phyloP scores from a whole-genome alignment of 164 flowering plant genomes.

The Vitis rupestris region DNA sequence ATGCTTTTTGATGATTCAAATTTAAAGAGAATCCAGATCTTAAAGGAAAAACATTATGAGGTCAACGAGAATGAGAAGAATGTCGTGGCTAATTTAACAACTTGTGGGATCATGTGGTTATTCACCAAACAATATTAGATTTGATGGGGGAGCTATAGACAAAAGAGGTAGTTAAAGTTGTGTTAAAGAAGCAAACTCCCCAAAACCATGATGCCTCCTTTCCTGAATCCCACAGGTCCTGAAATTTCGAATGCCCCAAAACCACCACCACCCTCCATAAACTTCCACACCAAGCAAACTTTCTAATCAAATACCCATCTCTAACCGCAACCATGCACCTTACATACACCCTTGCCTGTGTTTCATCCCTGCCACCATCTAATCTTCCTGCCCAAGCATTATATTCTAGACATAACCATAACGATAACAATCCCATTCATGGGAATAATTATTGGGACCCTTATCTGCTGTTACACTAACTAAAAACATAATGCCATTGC shows the following conservation, averaged over 20 bases:
- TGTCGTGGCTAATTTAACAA: slow-evolving; percentile 22
- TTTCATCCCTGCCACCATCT: too few relatives aligned
- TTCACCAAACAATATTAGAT: slow-evolving; percentile 32
- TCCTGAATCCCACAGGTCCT: slow-evolving; percentile 2
- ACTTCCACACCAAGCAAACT: slow-evolving; percentile 23
- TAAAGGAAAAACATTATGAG: not conserved
- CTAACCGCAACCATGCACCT: slow-evolving; percentile 18
- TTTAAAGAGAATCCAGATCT: not conserved
- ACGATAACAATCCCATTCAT: too few relatives aligned
- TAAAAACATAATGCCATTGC: too few relatives aligned
- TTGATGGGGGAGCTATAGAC: slow-evolving; percentile 21
- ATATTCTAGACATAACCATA: too few relatives aligned
- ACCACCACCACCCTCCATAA: slow-evolving; percentile 20
- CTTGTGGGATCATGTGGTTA: slow-evolving; percentile 13
- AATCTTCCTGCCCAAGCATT: too few relatives aligned
- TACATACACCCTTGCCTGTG: not conserved
- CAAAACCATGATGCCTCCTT: not conserved
- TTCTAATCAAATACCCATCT: slow-evolving; percentile 19
- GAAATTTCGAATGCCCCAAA: slow-evolving; percentile 7
- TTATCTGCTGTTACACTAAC: too few relatives aligned
- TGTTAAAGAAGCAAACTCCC: slow-evolving; percentile 48
- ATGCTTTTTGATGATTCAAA: not conserved
- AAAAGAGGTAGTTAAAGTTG: slow-evolving; percentile 43
- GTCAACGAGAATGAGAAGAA: not conserved
- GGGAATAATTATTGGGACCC: too few relatives aligned